Base-by-base conservation (phyloP, 2,329 filamentous ascomycete genomes). In the Paecilomyces fulvus region DNA sequence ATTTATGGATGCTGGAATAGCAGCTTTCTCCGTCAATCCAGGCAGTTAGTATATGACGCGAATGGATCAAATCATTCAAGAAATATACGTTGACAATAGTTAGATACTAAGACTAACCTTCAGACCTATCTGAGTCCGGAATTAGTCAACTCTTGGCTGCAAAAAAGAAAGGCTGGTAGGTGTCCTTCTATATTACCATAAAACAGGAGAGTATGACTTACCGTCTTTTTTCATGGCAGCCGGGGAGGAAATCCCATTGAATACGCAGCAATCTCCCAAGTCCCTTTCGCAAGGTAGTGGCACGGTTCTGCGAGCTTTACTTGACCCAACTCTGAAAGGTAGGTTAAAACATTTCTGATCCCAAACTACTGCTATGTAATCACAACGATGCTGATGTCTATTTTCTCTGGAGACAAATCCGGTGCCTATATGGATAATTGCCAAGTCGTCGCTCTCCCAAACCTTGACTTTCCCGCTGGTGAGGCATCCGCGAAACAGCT, bases 381-480 rank as follows among this genome's bases (percentile, higher is more conserved):
- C 7, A 43, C 14, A 25, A 12, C 6, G 4, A 6, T 14, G 10
- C 48, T 49, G 5, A 49, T n/a, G 23, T 12, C 10, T 25, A n/a
- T 9, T n/a, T 25, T 49, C 17, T 9, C 28, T 21, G 28, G n/a
- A 65, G 65, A 53, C 5, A 56, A 61, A 49, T 64, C 64, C 9
- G 65, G 65, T 11, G 61, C 61, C 1, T 67, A 62, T 52, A 54
- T 67, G 1, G 60, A 67, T 10, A 64, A 68, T 55, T 62, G 59
- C 30, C 56, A 67, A 48, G 56, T 63, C 7, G 53, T 61, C 0
- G 21, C 54, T 0, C 56, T 68, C 28, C 62, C 61, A 1, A 51
- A 60, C 23, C 59, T 64, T 4, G 65, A 68, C 23, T 68, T 70
- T 48, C 67, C 69, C 2, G 59, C 56, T 3, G 64, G 61, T 4